Base-by-base conservation (phyloP, 805 yeast genomes). In the Cyberlindnera veronae region DNA sequence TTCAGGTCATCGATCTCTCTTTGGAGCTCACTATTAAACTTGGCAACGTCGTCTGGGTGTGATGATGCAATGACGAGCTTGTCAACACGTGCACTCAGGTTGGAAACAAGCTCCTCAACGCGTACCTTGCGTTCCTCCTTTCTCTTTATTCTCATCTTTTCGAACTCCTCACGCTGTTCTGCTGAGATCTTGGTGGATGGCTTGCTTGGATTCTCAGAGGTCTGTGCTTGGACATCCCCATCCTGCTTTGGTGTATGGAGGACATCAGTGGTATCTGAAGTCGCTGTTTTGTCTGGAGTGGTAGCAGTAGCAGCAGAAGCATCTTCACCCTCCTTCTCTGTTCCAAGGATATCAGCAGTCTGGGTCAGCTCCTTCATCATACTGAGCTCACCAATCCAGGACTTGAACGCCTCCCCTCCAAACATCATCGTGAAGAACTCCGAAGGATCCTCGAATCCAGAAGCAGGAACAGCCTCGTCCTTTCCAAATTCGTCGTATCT, bases 401-500 rank as follows among this genome's bases (percentile, higher is more conserved):
- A 84, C 41, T 74, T 67, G 58, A 85, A 85, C 1, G 81, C 79
- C 44, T 81, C 89, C 39, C 95, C 95, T 41, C 95, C 95, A 61
- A 85, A 93, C 27, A 93, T 85, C 58, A 73, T 72, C 21, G 83
- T 74, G 63, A 93, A 88, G 55, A 87, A 83, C 58, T 90, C 96
- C 38, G 76, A 69, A 0, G 97, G 95, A 59, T 93, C 98, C 42
- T 81, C 86, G 43, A 81, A 84, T 9, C 88, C 90, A 19, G 72
- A 74, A 7, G 74, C 79, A 3, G 88, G 88, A 28, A 74, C 71
- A 2, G 84, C 85, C 49, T 76, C 73, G 12, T 80, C 84, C 54
- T 87, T 84, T 34, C 99, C 99, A 48, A 78, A 75, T 60, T 83
- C 79, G 55, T 93, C 98, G 60, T 93, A 93, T 12, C 78, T 69